phyloP scores from a whole-genome alignment of 495 filamentous ascomycete genomes.

The Trichoderma parareesei region DNA sequence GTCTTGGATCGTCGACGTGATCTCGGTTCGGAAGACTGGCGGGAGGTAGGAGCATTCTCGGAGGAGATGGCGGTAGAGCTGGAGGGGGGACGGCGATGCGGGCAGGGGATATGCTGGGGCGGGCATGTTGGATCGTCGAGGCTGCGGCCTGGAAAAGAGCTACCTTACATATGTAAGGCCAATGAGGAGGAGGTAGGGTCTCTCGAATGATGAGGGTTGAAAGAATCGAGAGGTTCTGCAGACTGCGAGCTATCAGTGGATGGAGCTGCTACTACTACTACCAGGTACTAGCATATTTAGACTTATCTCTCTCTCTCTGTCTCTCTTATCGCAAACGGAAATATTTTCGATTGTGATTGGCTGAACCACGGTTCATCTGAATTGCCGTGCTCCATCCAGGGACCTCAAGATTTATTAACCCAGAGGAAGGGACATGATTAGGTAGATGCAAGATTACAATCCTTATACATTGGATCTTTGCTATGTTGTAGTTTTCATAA shows the following conservation, averaged over 20 bases:
- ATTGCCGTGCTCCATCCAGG: too few relatives aligned
- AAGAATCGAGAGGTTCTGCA: neutral
- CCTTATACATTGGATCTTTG: too few relatives aligned
- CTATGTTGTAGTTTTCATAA: too few relatives aligned
- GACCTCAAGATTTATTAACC: too few relatives aligned
- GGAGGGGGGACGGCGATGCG: slow-evolving; percentile 38
- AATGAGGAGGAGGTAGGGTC: neutral
- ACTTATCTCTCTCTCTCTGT: neutral
- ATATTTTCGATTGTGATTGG: too few relatives aligned
- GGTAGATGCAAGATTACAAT: too few relatives aligned
- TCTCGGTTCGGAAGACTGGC: slow-evolving; percentile 50
- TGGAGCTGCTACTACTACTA: neutral
- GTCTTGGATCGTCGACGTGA: slow-evolving; percentile 46
- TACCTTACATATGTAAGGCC: neutral
- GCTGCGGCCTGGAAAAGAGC: too few relatives aligned
- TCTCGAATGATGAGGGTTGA: neutral
- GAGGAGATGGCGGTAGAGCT: slow-evolving; percentile 68
- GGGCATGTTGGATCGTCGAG: slow-evolving; percentile 16
- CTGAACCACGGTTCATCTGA: too few relatives aligned
- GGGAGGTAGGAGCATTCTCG: slow-evolving; percentile 83
- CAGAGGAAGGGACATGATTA: too few relatives aligned
- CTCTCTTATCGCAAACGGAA: too few relatives aligned
- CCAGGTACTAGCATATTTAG: neutral
- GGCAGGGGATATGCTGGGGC: slow-evolving; percentile 22
- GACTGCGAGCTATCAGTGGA: neutral